phyloP scores from a whole-genome alignment of 2,329 filamentous ascomycete species.

The Sporothrix dimorphospora region DNA sequence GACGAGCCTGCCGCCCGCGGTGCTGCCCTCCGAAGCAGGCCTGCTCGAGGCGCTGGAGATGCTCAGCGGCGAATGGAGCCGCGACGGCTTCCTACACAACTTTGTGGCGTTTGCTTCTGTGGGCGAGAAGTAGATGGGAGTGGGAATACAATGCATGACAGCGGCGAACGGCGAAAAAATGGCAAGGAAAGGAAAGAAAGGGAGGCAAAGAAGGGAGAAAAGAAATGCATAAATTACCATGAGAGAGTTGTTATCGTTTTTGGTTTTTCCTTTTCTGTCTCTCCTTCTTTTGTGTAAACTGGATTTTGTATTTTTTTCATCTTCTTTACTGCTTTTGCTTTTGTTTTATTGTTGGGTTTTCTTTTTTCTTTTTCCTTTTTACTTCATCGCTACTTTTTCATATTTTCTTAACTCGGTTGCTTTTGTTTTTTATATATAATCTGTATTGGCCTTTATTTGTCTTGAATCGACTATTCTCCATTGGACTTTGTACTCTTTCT shows the following conservation, averaged over 20 bases:
- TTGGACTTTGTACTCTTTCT: not conserved
- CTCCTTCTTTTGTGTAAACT: slow-evolving; percentile 1
- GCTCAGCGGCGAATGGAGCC: slow-evolving; percentile 63
- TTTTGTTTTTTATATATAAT: slow-evolving; percentile 22
- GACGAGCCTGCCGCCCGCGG: slow-evolving; percentile 59
- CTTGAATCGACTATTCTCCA: slow-evolving; percentile 5
- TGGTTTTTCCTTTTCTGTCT: not conserved
- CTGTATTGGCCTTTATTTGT: slow-evolving; percentile 17
- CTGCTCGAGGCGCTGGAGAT: slow-evolving; percentile 70
- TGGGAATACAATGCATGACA: not conserved
- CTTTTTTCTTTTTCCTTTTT: not conserved
- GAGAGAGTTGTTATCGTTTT: not conserved
- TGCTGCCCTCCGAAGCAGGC: slow-evolving; percentile 68
- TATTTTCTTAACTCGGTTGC: not conserved
- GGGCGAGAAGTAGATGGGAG: slow-evolving; percentile 38
- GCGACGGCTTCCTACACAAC: slow-evolving; percentile 68
- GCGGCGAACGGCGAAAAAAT: slow-evolving; percentile 12
- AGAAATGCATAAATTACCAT: not conserved
- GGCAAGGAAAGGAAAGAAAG: not conserved
- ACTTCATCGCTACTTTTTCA: not conserved
- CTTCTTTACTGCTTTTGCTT: not conserved
- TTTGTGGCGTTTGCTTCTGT: slow-evolving; percentile 66
- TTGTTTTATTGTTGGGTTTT: slow-evolving; percentile 12
- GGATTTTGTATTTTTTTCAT: not conserved
- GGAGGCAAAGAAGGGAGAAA: not conserved